Evolutionary conservation across 2,329 filamentous ascomycete species (phyloP), one percentile per base, ranked within the genome.

Genomic region (Rhytidhysteron rufulum): DNA sequence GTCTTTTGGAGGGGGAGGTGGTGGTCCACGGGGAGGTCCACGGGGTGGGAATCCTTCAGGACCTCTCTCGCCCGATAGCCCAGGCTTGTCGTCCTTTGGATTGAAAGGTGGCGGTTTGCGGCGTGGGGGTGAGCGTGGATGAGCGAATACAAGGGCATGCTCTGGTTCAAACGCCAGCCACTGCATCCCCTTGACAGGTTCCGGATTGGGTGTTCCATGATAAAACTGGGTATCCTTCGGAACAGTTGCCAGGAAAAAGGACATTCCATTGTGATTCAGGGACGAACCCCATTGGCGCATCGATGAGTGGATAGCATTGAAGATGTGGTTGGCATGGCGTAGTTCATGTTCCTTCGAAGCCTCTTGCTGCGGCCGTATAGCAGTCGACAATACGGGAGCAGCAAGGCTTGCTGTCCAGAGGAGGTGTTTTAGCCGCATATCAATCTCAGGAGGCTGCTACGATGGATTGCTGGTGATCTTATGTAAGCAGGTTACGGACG

Each of bases 91-190:
- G 13, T 7, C 8, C 13, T 7, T 7, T 27, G 24, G 24, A 8
- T 13, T 13, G 7, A 13, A 27, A 8, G 24, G 24, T 13, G 24
- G 24, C 8, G 24, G 24, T 4, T 17, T 15, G 4, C 37, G 42
- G 30, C 40, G 17, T 17, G 42, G 44, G 10, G 45, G 46, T 20
- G 38, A 16, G 21, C 38, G 43, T 7, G 52, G 49, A 15, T 60
- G 58, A 1, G 83, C 80, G 63, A 89, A 88, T 3, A 70, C 57
- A 48, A 84, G 70, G 0, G 85, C 82, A 61, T 89, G 86, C 51
- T 89, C 85, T 3, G 83, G 75, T 58, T 89, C 85, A 54, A 88
- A 89, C 0, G 86, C 85, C 1, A 89, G 69, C 84, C 85, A 88
- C 52, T 88, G 81, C 3, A 72, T 75, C 0, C 71, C 74, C 2